Evolutionary conservation across 306 rosid genomes (phyloP).

Genomic region (Geum urbanum): DNA sequence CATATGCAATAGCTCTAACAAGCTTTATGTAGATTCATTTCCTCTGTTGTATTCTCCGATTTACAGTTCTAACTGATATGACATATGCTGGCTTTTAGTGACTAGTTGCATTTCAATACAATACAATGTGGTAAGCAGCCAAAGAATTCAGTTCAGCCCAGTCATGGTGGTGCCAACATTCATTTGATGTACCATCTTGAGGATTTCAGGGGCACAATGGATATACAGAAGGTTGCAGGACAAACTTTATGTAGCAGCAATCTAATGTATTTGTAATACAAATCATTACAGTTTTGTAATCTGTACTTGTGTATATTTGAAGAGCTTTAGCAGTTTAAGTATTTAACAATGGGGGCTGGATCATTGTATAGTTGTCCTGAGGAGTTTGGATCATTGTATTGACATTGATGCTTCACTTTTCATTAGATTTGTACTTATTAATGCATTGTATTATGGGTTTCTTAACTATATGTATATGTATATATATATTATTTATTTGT

Average conservation of each 20-base stretch:
- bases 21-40: too few relatives aligned
- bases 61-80: conserved; percentile 1
- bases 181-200: not conserved
- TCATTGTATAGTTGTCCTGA: too few relatives aligned
- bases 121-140: not conserved
- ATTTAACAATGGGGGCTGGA: not conserved
- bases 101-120: conserved; percentile 35
- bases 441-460: too few relatives aligned
- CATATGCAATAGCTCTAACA: too few relatives aligned
- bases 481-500: too few relatives aligned
- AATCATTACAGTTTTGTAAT: not conserved
- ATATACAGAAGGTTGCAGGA: not conserved
- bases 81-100: conserved; percentile 45
- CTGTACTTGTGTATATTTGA: not conserved
- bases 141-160: not conserved
- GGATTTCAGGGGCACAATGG: not conserved
- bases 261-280: conserved; percentile 10
- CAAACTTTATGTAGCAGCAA: not conserved
- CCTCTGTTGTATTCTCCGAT: not conserved
- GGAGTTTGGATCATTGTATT: too few relatives aligned
- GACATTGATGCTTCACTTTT: too few relatives aligned
- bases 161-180: not conserved
- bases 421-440: too few relatives aligned
- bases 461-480: too few relatives aligned
- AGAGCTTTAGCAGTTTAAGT: not conserved